phyloP scores from a whole-genome alignment of 2,329 filamentous ascomycete genomes.

The Chaetomiaceae sp. region DNA sequence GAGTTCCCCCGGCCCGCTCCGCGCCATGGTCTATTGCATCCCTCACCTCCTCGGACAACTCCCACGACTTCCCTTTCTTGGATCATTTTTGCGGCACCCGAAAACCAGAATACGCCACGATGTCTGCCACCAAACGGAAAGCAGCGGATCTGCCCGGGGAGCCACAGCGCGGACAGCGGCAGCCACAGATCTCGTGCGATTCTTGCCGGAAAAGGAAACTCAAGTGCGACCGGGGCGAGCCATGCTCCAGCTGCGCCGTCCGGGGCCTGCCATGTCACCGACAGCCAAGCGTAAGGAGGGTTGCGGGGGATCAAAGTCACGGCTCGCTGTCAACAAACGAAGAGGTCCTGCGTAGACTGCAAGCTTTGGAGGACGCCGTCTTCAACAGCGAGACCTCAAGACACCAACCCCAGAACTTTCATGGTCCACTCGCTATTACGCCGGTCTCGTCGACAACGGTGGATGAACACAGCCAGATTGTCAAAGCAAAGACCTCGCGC shows the following conservation, averaged over 20 bases:
- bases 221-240: conserved; percentile 5
- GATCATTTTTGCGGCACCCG: background rate
- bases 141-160: background rate
- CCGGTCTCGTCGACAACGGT: no score
- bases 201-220: conserved; percentile 9
- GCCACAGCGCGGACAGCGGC: background rate
- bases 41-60: no score
- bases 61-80: no score
- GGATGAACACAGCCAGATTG: no score
- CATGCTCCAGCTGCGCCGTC: conserved; percentile 5
- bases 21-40: no score
- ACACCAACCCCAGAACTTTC: background rate
- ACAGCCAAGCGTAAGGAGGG: background rate
- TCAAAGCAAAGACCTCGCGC: background rate
- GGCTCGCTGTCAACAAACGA: background rate
- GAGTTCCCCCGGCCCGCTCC: no score
- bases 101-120: no score
- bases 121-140: background rate
- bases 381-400: background rate
- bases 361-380: conserved; percentile 4
- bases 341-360: background rate
- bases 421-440: no score
- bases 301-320: background rate
- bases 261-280: background rate
- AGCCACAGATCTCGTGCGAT: conserved; percentile 9